A percentile compares a stretch with the other conserved stretches of the same genome.
Conservation (phyloP, 148 eudicot species). For the Tetragonia tetragonoides region DNA sequence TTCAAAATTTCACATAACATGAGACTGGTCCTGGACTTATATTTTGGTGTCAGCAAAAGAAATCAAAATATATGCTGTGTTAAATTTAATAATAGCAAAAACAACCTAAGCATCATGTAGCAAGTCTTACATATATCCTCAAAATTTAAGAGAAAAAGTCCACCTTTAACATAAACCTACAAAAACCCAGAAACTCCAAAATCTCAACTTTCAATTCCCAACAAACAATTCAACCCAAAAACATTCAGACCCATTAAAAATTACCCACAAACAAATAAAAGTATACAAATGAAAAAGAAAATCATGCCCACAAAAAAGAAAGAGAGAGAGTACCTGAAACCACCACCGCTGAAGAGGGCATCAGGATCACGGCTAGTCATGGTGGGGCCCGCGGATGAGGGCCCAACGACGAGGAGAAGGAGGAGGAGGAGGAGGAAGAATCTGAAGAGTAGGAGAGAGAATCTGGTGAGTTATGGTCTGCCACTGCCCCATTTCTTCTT, state of each 20-base stretch:
- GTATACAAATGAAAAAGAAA: background rate
- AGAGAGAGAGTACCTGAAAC: conserved; percentile 39
- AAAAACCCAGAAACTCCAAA: background rate
- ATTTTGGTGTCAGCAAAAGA: background rate
- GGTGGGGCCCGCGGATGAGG: background rate
- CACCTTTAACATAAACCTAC: conserved; percentile 1
- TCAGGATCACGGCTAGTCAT: conserved; percentile 46
- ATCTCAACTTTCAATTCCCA: background rate
- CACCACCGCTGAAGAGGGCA: conserved; percentile 60
- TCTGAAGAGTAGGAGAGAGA: too few species aligned
- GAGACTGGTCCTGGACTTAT: background rate
- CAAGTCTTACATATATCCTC: background rate
- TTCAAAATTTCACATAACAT: background rate
- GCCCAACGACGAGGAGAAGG: too few species aligned
- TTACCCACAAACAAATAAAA: background rate
- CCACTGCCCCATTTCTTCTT: too few species aligned
- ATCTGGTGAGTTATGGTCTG: too few species aligned
- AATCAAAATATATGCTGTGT: background rate
- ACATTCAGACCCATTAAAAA: background rate
- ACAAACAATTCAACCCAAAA: background rate
- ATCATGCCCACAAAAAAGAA: background rate
- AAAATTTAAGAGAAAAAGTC: background rate
- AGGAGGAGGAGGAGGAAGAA: too few species aligned
- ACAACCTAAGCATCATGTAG: background rate
- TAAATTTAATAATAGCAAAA: too few species aligned